A percentile compares a stretch with the other conserved stretches of the same genome.
Evolutionary conservation across 176 grass and related monocot genomes (phyloP).

Genomic region (Eleusine coracana): DNA sequence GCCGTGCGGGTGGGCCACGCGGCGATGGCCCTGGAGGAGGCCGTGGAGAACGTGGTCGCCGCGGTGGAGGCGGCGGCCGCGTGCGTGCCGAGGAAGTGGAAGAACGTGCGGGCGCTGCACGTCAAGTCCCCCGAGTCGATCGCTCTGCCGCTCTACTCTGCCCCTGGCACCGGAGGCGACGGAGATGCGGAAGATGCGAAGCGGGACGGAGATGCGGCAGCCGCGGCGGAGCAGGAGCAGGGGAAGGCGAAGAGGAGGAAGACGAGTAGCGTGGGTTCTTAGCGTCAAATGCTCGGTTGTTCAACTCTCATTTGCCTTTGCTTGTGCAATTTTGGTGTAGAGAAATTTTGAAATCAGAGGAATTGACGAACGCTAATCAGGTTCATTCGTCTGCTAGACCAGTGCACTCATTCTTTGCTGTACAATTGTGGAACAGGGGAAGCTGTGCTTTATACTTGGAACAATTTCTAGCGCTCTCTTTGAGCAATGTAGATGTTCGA

Average conservation of each 20-base stretch:
- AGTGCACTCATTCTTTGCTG: background rate
- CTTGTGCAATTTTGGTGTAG: background rate
- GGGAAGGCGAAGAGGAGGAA: constrained; percentile 33
- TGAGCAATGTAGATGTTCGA: too few species aligned
- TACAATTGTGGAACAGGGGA: background rate
- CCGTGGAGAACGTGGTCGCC: constrained; percentile 58
- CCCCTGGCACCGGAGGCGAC: background rate
- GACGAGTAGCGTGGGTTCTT: background rate
- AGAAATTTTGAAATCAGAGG: background rate
- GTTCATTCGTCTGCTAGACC: background rate
- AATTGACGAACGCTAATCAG: background rate
- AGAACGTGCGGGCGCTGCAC: constrained; percentile 66
- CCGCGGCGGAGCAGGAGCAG: background rate
- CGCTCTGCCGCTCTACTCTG: constrained; percentile 57
- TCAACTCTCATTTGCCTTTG: background rate
- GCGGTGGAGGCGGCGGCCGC: constrained; percentile 52
- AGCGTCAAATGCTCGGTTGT: background rate
- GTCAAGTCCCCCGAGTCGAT: constrained; percentile 59
- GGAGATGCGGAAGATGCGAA: background rate
- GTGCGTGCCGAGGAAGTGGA: constrained; percentile 70
- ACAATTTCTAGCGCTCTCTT: too few species aligned
- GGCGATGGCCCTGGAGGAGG: constrained; percentile 32
- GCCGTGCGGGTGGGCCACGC: constrained; percentile 54
- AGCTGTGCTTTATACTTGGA: background rate
- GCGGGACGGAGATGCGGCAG: background rate